Evolutionary conservation across 2,329 filamentous ascomycete species (phyloP), one percentile per base, ranked within the genome.

Genomic region (Cryphonectria nitschkei): DNA sequence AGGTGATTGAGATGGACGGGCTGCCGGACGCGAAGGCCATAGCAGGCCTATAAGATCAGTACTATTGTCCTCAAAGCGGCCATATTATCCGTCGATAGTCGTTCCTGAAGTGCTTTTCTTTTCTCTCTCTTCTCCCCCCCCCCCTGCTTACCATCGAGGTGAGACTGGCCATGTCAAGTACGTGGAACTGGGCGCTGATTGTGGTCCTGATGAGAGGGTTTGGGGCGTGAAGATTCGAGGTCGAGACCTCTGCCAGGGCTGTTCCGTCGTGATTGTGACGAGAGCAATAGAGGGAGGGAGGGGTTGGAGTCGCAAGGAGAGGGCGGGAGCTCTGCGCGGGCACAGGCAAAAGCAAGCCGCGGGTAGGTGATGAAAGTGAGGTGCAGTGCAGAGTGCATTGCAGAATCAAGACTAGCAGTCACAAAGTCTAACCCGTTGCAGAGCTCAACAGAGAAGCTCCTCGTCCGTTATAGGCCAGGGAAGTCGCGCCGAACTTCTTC

Each of bases 21-120:
- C 29, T 61, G 58, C 58, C 39, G 16, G 22, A 22, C 32, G 32
- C 26, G 26, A 16, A 32, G 34, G 34, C 19, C 34, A 46, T 26
- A 54, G 37, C 34, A 46, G 14, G 52, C 37, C 46, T 67, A 67
- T 67, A 67, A 67, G 65, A 67, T 67, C 50, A 41, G 65, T 67
- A 34, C 26, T 67, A 67, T 67, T 37, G 65, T n/a, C 52, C 65
- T 67, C 34, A 54, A 67, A 58, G 39, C 37, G 52, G 65, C 54
- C 50, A 58, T 56, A 60, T 67, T 46, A 58, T 26, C 65, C 65
- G 65, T 67, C 65, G 52, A 67, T 67, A 67, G 65, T 67, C 50
- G 52, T 14, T 43, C 34, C 34, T 3, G 16, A 29, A 67, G 39
- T n/a, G 52, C 50, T 54, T 29, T 19, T 58, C 5, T 39, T 39